phyloP scores from a whole-genome alignment of 1,284 basidiomycete genomes.

The Tylopilus sp. region DNA sequence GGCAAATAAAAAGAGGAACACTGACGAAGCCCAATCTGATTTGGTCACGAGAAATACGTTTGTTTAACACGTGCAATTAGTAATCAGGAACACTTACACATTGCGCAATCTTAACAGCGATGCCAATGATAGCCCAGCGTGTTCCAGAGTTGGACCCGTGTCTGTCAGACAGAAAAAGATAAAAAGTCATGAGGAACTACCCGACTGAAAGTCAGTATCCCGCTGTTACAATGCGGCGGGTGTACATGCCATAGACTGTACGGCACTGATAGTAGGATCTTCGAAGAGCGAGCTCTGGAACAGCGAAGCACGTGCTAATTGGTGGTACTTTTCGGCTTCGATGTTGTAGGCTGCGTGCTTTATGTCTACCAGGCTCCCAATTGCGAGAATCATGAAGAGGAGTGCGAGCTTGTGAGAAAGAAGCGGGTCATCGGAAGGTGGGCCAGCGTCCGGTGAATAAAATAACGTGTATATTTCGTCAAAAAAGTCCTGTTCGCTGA shows the following conservation, averaged over 20 bases:
- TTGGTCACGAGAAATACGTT: constrained; percentile 10
- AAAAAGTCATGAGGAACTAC: constrained; percentile 73
- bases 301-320: constrained; percentile 64
- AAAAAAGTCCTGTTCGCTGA: constrained; percentile 61
- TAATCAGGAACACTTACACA: constrained; percentile 50
- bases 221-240: background rate
- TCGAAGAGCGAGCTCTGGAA: constrained; percentile 70
- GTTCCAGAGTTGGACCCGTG: constrained; percentile 66
- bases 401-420: constrained; percentile 63
- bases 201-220: constrained; percentile 12
- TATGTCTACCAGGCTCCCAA: constrained; percentile 67
- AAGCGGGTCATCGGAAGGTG: constrained; percentile 52
- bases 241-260: constrained; percentile 60
- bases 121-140: constrained; percentile 74
- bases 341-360: constrained; percentile 60
- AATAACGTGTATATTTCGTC: constrained; percentile 58
- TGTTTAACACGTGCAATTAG: constrained; percentile 4
- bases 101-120: constrained; percentile 71
- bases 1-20: constrained; percentile 18
- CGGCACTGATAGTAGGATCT: constrained; percentile 65
- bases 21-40: constrained; percentile 71
- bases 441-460: constrained; percentile 47
- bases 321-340: constrained; percentile 75
- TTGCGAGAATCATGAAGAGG: constrained; percentile 70
- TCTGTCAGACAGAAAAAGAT: constrained; percentile 68